Evolutionary conservation across 2,329 filamentous ascomycete species (phyloP), one percentile per base, ranked within the genome.

Genomic region (Neopestalotiopsis sp.): DNA sequence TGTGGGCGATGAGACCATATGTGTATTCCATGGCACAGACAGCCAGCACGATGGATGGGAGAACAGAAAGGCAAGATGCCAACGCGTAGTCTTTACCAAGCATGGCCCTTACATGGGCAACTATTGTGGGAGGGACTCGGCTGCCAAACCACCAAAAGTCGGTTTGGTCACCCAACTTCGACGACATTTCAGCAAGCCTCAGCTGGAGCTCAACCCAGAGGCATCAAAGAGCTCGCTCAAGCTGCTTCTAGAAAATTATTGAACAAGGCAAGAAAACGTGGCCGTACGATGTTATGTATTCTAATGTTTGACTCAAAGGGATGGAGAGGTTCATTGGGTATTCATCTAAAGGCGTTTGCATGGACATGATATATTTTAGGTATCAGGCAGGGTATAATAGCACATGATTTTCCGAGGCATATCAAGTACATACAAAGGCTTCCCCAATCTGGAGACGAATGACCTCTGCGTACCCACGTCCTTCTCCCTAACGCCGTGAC

Each of bases 11-110:
- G 58, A 78, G 17, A 71, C 74, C n/a, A 68, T 78, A 0, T 74
- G 76, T 4, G 69, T 79, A 4, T 79, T 77, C 66, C 77, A 79
- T 57, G 77, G 75, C 9, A 79, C 77, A 0, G 76, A 79, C 32
- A 68, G 63, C 2, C 72, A 74, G 30, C 68, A 71, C 13, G 75
- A 78, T 66, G 74, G 78, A 6, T 79, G 78, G 77, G 70, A 70
- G 20, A 76, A 78, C 61, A 69, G 77, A 3, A 70, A 70, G 13
- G 76, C 77, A 13, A 67, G 77, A 28, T 76, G 74, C 24, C 77
- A 76, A 70, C 70, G 73, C 5, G 76, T 79, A 4, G 70, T 68
- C 5, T 79, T 78, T 30, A 77, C 74, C 14, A 71, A 73, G n/a
- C 61, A 72, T 5, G 77, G 76, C 0, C 77, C 77, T 12, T 78